Evolutionary conservation across 2,329 filamentous ascomycete genomes (phyloP), one percentile per base, ranked within the genome.

Genomic region (Celoporthe dispersa): DNA sequence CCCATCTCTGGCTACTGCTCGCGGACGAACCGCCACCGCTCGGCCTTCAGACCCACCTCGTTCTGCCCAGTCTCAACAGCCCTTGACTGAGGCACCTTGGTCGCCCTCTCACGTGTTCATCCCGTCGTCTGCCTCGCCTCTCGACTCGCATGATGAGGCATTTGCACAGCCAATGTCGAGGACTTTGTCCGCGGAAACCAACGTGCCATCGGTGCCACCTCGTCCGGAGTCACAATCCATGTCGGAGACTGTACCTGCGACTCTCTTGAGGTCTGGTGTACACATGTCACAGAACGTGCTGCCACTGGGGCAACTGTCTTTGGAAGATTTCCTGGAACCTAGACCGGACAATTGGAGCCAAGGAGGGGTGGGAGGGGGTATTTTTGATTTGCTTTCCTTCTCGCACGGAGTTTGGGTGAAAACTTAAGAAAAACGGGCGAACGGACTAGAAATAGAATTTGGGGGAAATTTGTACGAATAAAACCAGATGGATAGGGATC

Each of bases 391-490:
- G 37, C n/a, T 44, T 66, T 60, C 31, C 11, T 35, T 60, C 33
- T 25, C 44, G 53, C 53, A 25, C 19, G 64, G 64, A 66, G 64
- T 66, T 66, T 31, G 14, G 37, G 64, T n/a, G 37, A 44, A 25
- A 25, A 25, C 53, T 8, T 1, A 44, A 35, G 64, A 28, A 55
- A 9, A 60, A 37, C 3, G 57, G 53, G 25, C 25, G 8, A 37
- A 37, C 8, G 19, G 11, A 37, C 33, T 12, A 6, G 19, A n/a
- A n/a, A n/a, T 31, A 16, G 28, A 31, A 57, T 2, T 19, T 33
- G 25, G 6, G 14, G 28, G 25, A 14, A 11, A n/a, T 9, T 8
- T 48, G 44, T 9, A 48, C 44, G 16, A 44, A 44, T 44, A 57
- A 57, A 19, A 57, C 19, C 14, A 33, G 28, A 31, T 7, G 28